These are phyloP conservation scores for Lecanoromycetidae sp. DNA, from an alignment of 2,329 filamentous ascomycete species.

Conservation along the genomic window DNA sequence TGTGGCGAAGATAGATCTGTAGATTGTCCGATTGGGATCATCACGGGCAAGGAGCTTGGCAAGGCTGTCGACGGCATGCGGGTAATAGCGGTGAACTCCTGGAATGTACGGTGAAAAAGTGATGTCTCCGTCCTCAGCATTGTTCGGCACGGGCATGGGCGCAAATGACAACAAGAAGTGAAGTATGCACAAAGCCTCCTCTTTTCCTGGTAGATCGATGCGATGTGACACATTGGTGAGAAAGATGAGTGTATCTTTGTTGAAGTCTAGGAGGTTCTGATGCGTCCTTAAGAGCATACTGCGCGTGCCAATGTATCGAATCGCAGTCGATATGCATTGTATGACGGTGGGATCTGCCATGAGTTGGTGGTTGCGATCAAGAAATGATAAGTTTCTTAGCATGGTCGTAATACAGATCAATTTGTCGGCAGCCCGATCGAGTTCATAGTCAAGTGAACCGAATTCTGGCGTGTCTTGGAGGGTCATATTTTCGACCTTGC, in stretches of 20 bases:
- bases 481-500: conserved; percentile 57
- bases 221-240: conserved; percentile 77
- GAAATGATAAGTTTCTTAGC: conserved; percentile 69
- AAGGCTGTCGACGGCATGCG: conserved; percentile 76
- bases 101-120: conserved; percentile 76
- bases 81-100: conserved; percentile 70
- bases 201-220: conserved; percentile 69
- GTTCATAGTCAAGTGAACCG: conserved; percentile 64
- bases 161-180: conserved; percentile 87
- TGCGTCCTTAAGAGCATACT: conserved; percentile 74
- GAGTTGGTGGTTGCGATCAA: conserved; percentile 49
- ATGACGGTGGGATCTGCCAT: conserved; percentile 68
- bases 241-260: conserved; percentile 86
- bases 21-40: conserved; percentile 80
- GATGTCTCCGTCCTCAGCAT: conserved; percentile 42
- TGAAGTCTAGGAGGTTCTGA: conserved; percentile 81
- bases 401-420: conserved; percentile 87
- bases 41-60: conserved; percentile 87
- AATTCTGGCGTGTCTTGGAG: conserved; percentile 62
- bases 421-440: conserved; percentile 76
- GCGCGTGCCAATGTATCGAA: conserved; percentile 77
- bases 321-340: conserved; percentile 70
- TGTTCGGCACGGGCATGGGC: conserved; percentile 58
- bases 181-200: conserved; percentile 75
- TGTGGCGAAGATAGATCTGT: conserved; percentile 66